Conservation (phyloP, 1,139 yeast genomes). For the Hanseniaspora gamundiae region DNA sequence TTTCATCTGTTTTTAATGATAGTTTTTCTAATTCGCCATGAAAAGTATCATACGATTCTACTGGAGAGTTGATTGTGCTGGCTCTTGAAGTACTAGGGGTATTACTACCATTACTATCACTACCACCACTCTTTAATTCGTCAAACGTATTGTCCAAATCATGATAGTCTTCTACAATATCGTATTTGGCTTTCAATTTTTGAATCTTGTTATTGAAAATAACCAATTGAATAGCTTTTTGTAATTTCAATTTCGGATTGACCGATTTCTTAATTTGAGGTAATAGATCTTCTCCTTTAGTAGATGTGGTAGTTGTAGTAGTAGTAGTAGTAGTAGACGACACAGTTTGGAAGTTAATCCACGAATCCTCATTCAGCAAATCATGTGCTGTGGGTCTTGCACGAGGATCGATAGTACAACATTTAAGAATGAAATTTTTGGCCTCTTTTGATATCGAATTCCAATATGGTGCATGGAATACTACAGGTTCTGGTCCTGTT, state of each 20-base stretch:
- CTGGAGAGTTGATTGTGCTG: slow-evolving; percentile 3
- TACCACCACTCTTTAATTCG: slow-evolving; percentile 11
- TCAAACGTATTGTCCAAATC: slow-evolving; percentile 11
- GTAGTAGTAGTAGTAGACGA: no score
- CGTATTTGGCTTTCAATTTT: slow-evolving; percentile 42
- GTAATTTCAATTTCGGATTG: slow-evolving; percentile 75
- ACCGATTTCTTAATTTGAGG: slow-evolving; percentile 64
- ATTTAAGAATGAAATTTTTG: slow-evolving; percentile 53
- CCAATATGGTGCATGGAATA: slow-evolving; percentile 87
- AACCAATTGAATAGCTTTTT: slow-evolving; percentile 76
- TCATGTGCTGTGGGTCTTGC: slow-evolving; percentile 56
- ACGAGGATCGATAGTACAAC: slow-evolving; percentile 53
- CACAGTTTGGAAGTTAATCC: no score
- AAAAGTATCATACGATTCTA: not conserved
- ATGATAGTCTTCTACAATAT: slow-evolving; percentile 10
- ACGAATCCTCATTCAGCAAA: slow-evolving; percentile 45
- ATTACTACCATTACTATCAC: slow-evolving; percentile 4
- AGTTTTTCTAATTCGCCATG: slow-evolving; percentile 7
- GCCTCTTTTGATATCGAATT: slow-evolving; percentile 63
- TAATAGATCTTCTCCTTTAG: slow-evolving; percentile 50
- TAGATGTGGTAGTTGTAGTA: no score
- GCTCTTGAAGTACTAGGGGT: slow-evolving; percentile 2
- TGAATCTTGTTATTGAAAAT: slow-evolving; percentile 62
- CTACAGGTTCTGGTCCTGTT: slow-evolving; percentile 45
- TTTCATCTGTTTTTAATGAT: slow-evolving; percentile 6